Evolutionary conservation across 2,329 filamentous ascomycete genomes (phyloP), one percentile per base, ranked within the genome.

Genomic region (Calonectria multiphialidica): DNA sequence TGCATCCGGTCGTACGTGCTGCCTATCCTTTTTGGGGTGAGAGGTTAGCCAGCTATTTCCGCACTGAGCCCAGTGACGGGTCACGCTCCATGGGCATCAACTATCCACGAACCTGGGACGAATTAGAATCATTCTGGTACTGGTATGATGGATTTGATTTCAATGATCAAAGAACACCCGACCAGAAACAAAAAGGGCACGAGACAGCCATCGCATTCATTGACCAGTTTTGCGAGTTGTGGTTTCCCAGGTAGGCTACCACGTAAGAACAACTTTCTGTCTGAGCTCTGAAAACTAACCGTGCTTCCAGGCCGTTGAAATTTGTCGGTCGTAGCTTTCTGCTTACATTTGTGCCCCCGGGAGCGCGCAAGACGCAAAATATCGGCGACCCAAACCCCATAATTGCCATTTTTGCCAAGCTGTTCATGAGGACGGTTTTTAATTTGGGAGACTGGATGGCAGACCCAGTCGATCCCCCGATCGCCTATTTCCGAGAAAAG

Each of bases 371-470:
- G 33, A 57, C 33, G n/a, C 53, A 57, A 57, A 57, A 57, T 30
- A 57, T 57, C 15, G 53, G 53, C 21, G 33, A 57, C n/a, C 53
- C 53, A 8, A 57, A 57, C n/a, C 53, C 53, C 18, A 10, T 57
- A 2, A 18, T 57, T 40, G 53, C 30, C 1, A 37, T 57, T 18
- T 57, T 57, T n/a, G n/a, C 53, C 9, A 57, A 23, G n/a, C 30
- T 37, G 8, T 57, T 57, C 33, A 57, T 57, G 53, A 57, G 25
- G 53, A 37, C 53, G 6, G 1, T 37, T 8, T 10, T 57, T 40
- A n/a, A 57, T 37, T 30, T 57, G 33, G 53, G 53, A 57, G 33
- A 57, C n/a, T 57, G 53, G 53, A 40, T 57, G 53, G 33, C 53
- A 16, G 53, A 37, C 10, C 53, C 53, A 15, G 53, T 57, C 7